Evolutionary conservation across 164 flowering plant species (phyloP), one percentile per base, ranked within the genome.

Genomic region (Hamamelis virginiana): DNA sequence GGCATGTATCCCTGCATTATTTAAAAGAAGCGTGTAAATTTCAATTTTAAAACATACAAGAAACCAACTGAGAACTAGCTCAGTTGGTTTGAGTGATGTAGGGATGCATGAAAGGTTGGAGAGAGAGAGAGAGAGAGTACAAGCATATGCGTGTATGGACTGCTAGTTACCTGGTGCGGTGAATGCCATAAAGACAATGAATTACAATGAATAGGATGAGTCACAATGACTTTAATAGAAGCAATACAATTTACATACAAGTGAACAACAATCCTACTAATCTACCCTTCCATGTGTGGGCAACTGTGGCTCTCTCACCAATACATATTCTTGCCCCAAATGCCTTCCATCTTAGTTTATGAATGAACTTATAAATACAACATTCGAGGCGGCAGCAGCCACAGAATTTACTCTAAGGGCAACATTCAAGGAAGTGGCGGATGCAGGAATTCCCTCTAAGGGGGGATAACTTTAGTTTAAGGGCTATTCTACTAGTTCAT

Each of bases 1-100:
- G 45, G 96, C 91, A 82, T 91, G 95, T 56, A 70, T 70, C 16
- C 98, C 99, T 95, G 83, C 78, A 84, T 55, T 27, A 61, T 68
- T 53, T 44, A 51, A n/a, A 27, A 19, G 25, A 62, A 41, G 47
- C 16, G 62, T 63, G 18, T 26, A 15, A n/a, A n/a, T 28, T 46
- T 47, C 16, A 15, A 16, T 11, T 41, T 4, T 18, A 26, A 22
- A 74, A 71, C 21, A 41, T 53, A 10, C 9, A 69, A 16, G 28
- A 9, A 45, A 25, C 0, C 21, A 0, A 13, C 11, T 1, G 22
- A 60, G 22, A 22, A 28, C 22, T 60, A 60, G 18, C 4, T 26
- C 38, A 15, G 14, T 9, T 12, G 8, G 15, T 9, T 11, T 33
- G 26, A 57, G 1, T 11, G 28, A 11, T 25, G 26, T 57, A 25